Evolutionary conservation across 1,284 basidiomycete species (phyloP), one percentile per base, ranked within the genome.

Genomic region (Boletus mariae): DNA sequence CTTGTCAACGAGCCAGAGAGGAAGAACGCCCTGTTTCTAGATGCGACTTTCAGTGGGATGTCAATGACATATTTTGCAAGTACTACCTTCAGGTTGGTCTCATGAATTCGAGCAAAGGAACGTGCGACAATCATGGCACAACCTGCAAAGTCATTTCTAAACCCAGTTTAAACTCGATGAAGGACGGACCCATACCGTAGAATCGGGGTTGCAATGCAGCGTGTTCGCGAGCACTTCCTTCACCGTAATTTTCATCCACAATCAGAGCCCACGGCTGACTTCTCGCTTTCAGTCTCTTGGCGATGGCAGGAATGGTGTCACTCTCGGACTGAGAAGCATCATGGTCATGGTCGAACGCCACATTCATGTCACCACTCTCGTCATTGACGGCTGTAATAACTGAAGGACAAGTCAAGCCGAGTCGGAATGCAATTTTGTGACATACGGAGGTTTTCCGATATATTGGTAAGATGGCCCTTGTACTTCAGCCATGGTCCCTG

Each of bases 401-500:
- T 85, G 49, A 60, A 54, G 49, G 51, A 56, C 60, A 70, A 9
- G 74, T 81, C 57, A 80, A 72, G 52, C 76, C 72, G 10, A 6
- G 23, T 56, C 17, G 15, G 42, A 49, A 48, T 34, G 32, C 47
- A 45, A 47, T 45, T 42, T 54, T 15, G 10, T 45, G 20, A 80
- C 88, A 67, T 66, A 92, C 90, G 73, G 12, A 97, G 85, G 73
- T 99, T 99, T 72, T 98, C 94, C 1, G 95, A 94, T 56, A 98
- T 94, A 71, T 98, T 98, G 42, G 87, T 90, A 41, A 99, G 77
- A 73, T 99, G 95, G 0, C 95, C 91, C 69, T 94, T 99, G 78
- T 97, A 99, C 77, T 98, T 98, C 60, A 99, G 76, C 97, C 97
- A 99, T 38, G 93, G 90, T 2, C 94, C 94, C 88, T 90, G 61